These are phyloP conservation scores for Pouteria glomerata DNA, from an alignment of 148 eudicot species.

Conservation along the genomic window DNA sequence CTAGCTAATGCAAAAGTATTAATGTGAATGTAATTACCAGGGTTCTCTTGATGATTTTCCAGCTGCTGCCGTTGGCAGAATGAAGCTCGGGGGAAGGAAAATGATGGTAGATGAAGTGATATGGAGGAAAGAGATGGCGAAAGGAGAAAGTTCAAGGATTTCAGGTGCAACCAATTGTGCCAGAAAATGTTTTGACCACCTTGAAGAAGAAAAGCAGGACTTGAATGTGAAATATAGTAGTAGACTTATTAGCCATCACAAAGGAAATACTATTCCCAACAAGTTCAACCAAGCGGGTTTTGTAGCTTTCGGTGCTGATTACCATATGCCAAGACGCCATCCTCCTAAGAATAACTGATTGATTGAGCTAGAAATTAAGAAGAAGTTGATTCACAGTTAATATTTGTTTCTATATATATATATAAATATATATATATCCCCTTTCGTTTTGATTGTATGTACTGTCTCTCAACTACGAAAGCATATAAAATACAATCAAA, in stretches of 20 bases:
- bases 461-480: too few relatives aligned
- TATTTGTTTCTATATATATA: too few relatives aligned
- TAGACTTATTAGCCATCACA: too few relatives aligned
- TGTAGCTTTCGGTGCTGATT: slow-evolving; percentile 29
- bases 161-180: slow-evolving; percentile 47
- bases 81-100: slow-evolving; percentile 45
- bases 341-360: slow-evolving; percentile 46
- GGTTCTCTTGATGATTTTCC: slow-evolving; percentile 2
- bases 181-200: slow-evolving; percentile 11
- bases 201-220: slow-evolving; percentile 24
- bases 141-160: slow-evolving; percentile 13
- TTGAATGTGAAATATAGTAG: slow-evolving; percentile 15
- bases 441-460: neutral
- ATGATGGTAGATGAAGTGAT: slow-evolving; percentile 17
- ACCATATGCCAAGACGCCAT: slow-evolving; percentile 33
- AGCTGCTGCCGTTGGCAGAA: slow-evolving; percentile 12
- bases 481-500: too few relatives aligned
- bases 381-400: neutral
- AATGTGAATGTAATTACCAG: neutral
- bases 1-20: neutral
- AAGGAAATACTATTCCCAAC: slow-evolving; percentile 12
- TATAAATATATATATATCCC: too few relatives aligned
- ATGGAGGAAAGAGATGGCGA: slow-evolving; percentile 11
- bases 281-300: slow-evolving; percentile 27
- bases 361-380: neutral